Evolutionary conservation across 2,329 filamentous ascomycete species (phyloP).

Genomic region (Pestalotiopsis sp.): DNA sequence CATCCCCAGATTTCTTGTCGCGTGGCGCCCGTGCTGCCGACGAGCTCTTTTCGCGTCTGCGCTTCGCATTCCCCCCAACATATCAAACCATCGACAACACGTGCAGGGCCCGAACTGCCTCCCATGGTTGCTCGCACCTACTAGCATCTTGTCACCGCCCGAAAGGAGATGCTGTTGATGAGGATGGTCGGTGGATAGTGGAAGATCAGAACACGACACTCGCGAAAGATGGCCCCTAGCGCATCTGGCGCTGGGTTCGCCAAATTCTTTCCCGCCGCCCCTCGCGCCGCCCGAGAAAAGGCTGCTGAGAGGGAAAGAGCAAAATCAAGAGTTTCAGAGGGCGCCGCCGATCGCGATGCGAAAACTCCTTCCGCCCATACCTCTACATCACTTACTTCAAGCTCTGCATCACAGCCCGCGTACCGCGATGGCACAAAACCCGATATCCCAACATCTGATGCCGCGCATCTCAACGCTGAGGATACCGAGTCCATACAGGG

Average conservation of each 20-base stretch:
- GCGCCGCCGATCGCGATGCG: constrained; percentile 28
- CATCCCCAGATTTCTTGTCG: constrained; percentile 35
- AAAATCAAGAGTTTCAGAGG: constrained; percentile 45
- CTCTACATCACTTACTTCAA: neutral
- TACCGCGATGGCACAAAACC: constrained; percentile 36
- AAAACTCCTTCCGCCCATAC: constrained; percentile 25
- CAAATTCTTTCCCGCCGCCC: constrained; percentile 83
- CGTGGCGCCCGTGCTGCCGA: constrained; percentile 34
- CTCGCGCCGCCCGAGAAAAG: constrained; percentile 63
- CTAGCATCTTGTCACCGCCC: constrained; percentile 27
- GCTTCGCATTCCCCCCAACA: constrained; percentile 14
- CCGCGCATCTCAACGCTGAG: constrained; percentile 46
- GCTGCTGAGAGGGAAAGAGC: constrained; percentile 65
- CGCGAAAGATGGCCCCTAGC: constrained; percentile 64
- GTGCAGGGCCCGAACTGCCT: constrained; percentile 15
- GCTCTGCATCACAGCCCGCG: constrained; percentile 23
- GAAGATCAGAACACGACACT: constrained; percentile 52
- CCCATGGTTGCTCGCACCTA: constrained; percentile 40
- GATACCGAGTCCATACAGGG: constrained; percentile 62
- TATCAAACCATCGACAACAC: constrained; percentile 10
- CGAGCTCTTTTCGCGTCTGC: constrained; percentile 17
- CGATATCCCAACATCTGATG: constrained; percentile 38
- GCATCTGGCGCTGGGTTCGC: constrained; percentile 79
- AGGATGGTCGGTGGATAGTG: constrained; percentile 60
- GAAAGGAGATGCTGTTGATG: constrained; percentile 33